Conservation (phyloP, 2,329 filamentous ascomycete genomes). For the Xylariales sp. region DNA sequence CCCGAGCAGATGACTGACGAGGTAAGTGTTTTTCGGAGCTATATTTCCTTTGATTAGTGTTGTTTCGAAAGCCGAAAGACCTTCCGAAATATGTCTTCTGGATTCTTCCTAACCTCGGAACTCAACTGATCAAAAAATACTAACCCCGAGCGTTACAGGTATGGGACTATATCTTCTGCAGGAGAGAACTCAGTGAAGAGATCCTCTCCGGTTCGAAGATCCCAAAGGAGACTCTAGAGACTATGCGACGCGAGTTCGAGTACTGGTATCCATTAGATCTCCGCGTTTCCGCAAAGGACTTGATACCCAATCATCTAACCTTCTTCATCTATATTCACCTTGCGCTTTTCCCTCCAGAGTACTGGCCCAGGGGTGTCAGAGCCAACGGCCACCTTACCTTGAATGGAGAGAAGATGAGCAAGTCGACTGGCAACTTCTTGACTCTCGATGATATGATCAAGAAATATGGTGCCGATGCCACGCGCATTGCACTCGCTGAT, state of each 20-base stretch:
- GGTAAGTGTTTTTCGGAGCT: no score
- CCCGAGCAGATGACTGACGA: conserved; percentile 90
- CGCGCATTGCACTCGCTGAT: conserved; percentile 86
- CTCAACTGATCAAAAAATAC: no score
- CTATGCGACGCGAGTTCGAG: conserved; percentile 86
- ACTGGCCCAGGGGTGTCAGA: conserved; percentile 82
- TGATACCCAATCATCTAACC: conserved; percentile 90
- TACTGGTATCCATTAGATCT: conserved; percentile 97
- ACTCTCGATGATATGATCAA: conserved; percentile 79
- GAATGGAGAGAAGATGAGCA: conserved; percentile 98
- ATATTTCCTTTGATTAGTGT: no score
- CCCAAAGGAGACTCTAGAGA: conserved; percentile 65
- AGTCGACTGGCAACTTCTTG: conserved; percentile 96
- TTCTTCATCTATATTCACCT: conserved; percentile 94
- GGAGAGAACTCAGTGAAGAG: conserved; percentile 64
- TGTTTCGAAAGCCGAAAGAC: no score
- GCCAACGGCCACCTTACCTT: conserved; percentile 90
- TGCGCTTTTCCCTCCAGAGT: conserved; percentile 80
- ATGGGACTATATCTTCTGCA: conserved; percentile 92
- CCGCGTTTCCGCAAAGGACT: conserved; percentile 83
- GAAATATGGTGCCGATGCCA: conserved; percentile 94
- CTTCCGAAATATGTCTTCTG: no score
- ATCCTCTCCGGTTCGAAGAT: conserved; percentile 65
- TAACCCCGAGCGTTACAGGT: no score
- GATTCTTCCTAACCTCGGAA: no score